phyloP scores from a whole-genome alignment of 2,329 filamentous ascomycete genomes.

The Pestalotiopsis sp. region DNA sequence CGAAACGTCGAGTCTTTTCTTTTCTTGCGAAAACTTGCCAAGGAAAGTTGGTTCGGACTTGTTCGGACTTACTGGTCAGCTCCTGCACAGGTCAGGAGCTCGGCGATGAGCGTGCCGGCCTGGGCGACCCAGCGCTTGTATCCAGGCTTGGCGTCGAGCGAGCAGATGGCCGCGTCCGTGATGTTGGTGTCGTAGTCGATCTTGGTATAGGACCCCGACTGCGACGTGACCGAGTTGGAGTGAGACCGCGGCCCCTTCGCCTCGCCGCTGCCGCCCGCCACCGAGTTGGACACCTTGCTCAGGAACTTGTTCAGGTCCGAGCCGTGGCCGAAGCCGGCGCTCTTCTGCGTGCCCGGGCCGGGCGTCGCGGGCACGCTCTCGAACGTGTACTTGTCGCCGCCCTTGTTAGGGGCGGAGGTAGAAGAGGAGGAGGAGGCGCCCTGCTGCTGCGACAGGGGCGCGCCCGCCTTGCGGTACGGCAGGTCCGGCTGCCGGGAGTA shows the following conservation, averaged over 20 bases:
- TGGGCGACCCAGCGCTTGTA: conserved; percentile 99
- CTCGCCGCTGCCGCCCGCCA: conserved; percentile 46
- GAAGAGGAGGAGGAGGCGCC: conserved; percentile 34
- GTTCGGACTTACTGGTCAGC: conserved; percentile 75
- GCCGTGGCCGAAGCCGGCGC: conserved; percentile 66
- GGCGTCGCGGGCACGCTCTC: conserved; percentile 91
- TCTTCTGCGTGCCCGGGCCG: conserved; percentile 70
- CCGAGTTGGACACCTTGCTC: conserved; percentile 55
- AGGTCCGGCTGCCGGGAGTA: conserved; percentile 96
- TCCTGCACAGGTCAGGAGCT: conserved; percentile 91
- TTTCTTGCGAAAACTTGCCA: neutral
- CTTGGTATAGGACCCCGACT: conserved; percentile 56
- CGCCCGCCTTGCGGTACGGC: conserved; percentile 94
- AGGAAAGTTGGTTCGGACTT: neutral
- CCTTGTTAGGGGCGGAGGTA: conserved; percentile 36
- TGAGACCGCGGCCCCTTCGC: conserved; percentile 35
- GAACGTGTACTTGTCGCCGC: conserved; percentile 73
- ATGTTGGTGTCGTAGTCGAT: conserved; percentile 69
- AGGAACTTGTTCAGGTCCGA: conserved; percentile 76
- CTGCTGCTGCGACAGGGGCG: conserved; percentile 74
- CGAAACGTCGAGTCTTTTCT: neutral
- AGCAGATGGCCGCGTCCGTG: conserved; percentile 47
- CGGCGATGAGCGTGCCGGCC: conserved; percentile 91
- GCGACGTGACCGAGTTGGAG: conserved; percentile 42
- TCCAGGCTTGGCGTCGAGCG: conserved; percentile 79